phyloP scores from a whole-genome alignment of 192 early-diverging fungal genomes.

The Entomortierella beljakovae region DNA sequence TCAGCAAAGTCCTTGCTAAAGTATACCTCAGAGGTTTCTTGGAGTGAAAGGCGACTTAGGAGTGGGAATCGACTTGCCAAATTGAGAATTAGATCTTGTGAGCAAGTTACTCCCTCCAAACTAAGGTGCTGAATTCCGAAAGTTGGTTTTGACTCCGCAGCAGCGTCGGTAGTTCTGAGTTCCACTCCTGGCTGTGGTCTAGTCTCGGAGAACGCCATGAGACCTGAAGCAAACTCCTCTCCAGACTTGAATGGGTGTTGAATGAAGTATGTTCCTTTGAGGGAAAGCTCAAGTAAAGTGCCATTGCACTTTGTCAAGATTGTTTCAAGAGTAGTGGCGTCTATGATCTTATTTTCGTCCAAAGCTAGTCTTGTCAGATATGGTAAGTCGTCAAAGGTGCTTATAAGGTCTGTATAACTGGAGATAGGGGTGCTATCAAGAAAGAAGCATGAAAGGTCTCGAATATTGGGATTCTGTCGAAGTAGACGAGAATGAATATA shows the following conservation, averaged over 20 bases:
- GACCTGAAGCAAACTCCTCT: slow-evolving; percentile 30
- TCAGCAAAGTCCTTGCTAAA: slow-evolving; percentile 12
- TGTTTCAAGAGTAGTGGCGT: slow-evolving; percentile 20
- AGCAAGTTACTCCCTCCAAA: slow-evolving; percentile 23
- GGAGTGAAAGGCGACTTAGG: slow-evolving; percentile 15
- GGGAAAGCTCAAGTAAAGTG: slow-evolving; percentile 30
- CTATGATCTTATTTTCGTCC: slow-evolving; percentile 12
- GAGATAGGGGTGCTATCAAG: slow-evolving; percentile 21
- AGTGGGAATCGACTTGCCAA: slow-evolving; percentile 31
- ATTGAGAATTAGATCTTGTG: slow-evolving; percentile 24
- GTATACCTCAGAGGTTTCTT: slow-evolving; percentile 14
- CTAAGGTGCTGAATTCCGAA: slow-evolving; percentile 25
- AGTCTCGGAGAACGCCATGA: not conserved
- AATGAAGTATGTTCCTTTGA: slow-evolving; percentile 11
- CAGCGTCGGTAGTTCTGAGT: not conserved
- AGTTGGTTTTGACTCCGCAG: slow-evolving; percentile 1
- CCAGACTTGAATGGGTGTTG: slow-evolving; percentile 28
- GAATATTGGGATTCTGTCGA: slow-evolving; percentile 23
- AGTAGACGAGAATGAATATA: slow-evolving; percentile 14
- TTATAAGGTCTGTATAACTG: slow-evolving; percentile 5
- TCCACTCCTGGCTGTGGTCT: not conserved
- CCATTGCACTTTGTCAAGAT: slow-evolving; percentile 19
- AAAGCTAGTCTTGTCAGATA: slow-evolving; percentile 15
- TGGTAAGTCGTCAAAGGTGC: slow-evolving; percentile 6
- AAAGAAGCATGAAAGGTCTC: slow-evolving; percentile 14